A percentile compares a stretch with the other conserved stretches of the same genome.
These are phyloP conservation scores for Porodaedalea pini DNA, from an alignment of 1,284 basidiomycete species.

Conservation along the genomic window DNA sequence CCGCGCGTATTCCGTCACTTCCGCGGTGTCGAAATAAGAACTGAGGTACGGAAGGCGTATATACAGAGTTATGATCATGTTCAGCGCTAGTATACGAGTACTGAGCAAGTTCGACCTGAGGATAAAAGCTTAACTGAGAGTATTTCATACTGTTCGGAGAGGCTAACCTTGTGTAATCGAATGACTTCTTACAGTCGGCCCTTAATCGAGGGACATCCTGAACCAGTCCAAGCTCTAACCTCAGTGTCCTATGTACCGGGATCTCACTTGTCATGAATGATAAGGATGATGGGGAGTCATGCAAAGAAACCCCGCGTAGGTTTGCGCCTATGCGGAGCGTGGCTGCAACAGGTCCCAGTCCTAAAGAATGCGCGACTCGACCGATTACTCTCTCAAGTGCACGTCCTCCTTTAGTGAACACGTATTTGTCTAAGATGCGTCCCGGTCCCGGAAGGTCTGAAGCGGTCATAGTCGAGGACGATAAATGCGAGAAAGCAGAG, in stretches of 20 bases:
- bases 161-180: not conserved
- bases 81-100: not conserved
- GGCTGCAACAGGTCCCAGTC: not conserved
- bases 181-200: not conserved
- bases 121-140: not conserved
- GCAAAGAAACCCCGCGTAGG: not conserved
- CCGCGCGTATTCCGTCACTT: not conserved
- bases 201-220: not conserved
- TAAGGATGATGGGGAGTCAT: not conserved
- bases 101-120: not conserved
- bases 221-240: conserved; percentile 6
- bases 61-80: conserved; percentile 1
- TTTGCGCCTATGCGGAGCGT: conserved; percentile 4
- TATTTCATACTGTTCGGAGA: not conserved
- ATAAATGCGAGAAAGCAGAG: not conserved
- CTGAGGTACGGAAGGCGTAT: conserved; percentile 4
- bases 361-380: not conserved
- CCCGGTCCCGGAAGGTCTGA: conserved; percentile 1
- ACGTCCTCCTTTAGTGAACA: not conserved
- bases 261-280: not conserved
- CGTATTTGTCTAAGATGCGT: not conserved
- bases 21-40: not conserved
- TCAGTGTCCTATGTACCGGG: not conserved
- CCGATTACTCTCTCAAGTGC: not conserved
- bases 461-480: not conserved